Evolutionary conservation across 73 alveolate genomes (phyloP).

Genomic region (Blepharisma stoltei): DNA sequence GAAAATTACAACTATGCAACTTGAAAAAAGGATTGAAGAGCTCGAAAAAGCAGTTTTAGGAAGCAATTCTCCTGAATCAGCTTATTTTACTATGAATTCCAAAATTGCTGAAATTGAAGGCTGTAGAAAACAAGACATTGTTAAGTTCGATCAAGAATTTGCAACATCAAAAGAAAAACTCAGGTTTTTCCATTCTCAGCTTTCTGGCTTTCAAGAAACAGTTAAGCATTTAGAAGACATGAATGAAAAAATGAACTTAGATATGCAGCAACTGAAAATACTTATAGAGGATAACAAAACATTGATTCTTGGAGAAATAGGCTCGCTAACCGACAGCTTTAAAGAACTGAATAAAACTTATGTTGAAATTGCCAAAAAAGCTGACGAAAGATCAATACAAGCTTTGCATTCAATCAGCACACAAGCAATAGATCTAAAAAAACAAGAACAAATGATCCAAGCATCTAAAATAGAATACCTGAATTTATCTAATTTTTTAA

Average conservation of each 20-base stretch:
- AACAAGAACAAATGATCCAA: not conserved
- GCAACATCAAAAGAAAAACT: not conserved
- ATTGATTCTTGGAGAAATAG: not conserved
- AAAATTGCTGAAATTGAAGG: not conserved
- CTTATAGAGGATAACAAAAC: not conserved
- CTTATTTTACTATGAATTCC: not conserved
- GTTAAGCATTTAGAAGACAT: slow-evolving; percentile 4
- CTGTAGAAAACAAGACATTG: not conserved
- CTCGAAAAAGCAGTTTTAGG: not conserved
- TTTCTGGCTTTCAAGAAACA: not conserved
- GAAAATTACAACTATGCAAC: not conserved
- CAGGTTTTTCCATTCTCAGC: not conserved
- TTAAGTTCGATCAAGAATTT: not conserved
- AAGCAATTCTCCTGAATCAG: not conserved
- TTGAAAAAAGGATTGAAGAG: not conserved
- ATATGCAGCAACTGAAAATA: not conserved
- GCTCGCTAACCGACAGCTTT: not conserved
- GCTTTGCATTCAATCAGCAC: not conserved
- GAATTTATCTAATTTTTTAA: not conserved
- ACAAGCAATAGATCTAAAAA: not conserved
- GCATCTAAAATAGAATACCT: not conserved
- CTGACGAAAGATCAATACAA: not conserved
- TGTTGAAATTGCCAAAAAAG: not conserved
- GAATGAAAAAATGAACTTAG: not conserved
- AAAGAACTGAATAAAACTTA: slow-evolving; percentile 1